Base-by-base conservation (phyloP, 2,329 filamentous ascomycete species). In the Aspergillus japonicus region DNA sequence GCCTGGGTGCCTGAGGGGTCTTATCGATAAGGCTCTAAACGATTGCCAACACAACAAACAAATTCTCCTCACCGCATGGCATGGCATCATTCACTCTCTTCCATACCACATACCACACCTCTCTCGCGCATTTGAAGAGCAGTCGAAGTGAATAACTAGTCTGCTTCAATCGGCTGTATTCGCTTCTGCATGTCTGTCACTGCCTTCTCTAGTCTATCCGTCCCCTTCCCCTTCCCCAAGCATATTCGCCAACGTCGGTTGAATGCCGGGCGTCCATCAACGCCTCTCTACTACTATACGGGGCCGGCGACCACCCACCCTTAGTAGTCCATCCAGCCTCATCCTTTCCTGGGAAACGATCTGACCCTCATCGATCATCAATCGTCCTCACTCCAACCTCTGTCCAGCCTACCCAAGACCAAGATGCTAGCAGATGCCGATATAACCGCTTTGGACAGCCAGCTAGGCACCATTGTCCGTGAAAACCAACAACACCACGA, bases 401-500 rank as follows among this genome's bases (percentile, higher is more conserved):
- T 8, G 2, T 47, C 16, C 4, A 47, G 16, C 1, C 29, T 29
- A 24, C 16, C 14, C 21, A 23, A 16, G 14, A 42, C n/a, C 35
- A 48, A 16, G 8, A 68, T 69, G 63, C 60, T 67, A n/a, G 58
- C 61, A 2, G 63, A 68, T 47, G 33, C 59, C 33, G 67, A 68
- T 6, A 61, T 68, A 16, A 58, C 62, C 49, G 54, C 54, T 14
- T 55, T 69, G 21, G 61, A 61, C 39, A 49, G 53, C 26, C 49
- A 60, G 19, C 54, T 68, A 10, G 59, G 50, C 12, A n/a, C 59
- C 3, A 50, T 65, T 10, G 42, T 57, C 3, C 60, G 53, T 7
- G 68, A 72, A 11, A 71, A 68, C 24, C 63, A 73, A 39, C 65
- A 62, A 21, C 68, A 74, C 52, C 69, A 74, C 65, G 63, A 72